These are phyloP conservation scores for Claviceps capensis DNA, from an alignment of 2,329 filamentous ascomycete species.

Conservation along the genomic window DNA sequence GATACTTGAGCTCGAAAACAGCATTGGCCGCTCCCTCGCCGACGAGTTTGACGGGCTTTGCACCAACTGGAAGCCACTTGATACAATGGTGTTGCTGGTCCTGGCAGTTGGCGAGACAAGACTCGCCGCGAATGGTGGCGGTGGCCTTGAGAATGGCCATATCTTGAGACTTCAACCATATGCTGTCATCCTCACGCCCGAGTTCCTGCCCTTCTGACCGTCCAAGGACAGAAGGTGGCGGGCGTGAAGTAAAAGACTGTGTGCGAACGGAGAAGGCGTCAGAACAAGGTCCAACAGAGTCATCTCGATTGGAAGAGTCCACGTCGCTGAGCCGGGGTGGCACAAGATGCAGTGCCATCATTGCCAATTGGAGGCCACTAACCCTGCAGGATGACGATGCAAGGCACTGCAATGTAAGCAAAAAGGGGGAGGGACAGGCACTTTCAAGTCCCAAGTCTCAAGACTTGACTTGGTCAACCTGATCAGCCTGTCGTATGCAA, in stretches of 20 bases:
- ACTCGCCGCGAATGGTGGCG: conserved; percentile 1
- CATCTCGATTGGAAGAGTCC: conserved; percentile 11
- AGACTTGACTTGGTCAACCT: not conserved
- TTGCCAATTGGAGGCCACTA: conserved; percentile 9
- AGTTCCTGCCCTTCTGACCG: conserved; percentile 1
- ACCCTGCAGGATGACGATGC: conserved; percentile 12
- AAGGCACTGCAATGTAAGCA: conserved; percentile 8
- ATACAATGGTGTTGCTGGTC: conserved; percentile 8
- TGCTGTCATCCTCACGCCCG: conserved; percentile 8
- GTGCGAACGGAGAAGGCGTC: conserved; percentile 7
- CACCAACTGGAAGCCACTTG: conserved; percentile 20
- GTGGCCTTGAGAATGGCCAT: conserved; percentile 12
- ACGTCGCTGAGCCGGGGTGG: conserved; percentile 10
- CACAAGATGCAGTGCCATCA: conserved; percentile 14
- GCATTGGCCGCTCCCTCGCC: conserved; percentile 67
- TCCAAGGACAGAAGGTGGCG: conserved; percentile 6
- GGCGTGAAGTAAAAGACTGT: conserved; percentile 6
- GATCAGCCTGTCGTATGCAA: not conserved
- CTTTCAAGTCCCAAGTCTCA: not conserved
- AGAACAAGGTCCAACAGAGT: conserved; percentile 9
- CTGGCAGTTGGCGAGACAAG: conserved; percentile 2
- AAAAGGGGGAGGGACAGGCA: not conserved
- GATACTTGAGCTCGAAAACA: conserved; percentile 47
- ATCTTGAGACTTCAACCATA: conserved; percentile 12
- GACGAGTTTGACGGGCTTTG: conserved; percentile 27